Evolutionary conservation across 176 grass and related monocot genomes (phyloP).

Genomic region (Olyra latifolia): DNA sequence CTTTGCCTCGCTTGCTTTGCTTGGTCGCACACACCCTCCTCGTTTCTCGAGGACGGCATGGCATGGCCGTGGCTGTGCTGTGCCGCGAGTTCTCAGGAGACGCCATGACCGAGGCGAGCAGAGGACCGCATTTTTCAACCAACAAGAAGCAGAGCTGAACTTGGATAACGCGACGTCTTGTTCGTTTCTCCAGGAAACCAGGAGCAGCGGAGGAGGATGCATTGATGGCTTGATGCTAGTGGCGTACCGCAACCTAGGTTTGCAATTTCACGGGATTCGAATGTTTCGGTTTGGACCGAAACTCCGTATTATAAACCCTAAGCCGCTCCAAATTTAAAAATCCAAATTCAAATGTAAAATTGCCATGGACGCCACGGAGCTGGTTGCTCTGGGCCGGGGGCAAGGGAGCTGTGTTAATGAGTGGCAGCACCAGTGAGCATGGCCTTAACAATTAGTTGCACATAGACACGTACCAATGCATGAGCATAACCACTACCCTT

Average conservation of each 20-base stretch:
- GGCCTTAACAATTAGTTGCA: not conserved
- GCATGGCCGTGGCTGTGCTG: not conserved
- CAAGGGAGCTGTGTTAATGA: not conserved
- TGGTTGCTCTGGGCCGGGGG: not conserved
- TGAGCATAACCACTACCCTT: not conserved
- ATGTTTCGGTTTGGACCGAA: too few species aligned
- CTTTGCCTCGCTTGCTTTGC: not conserved
- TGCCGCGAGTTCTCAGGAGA: not conserved
- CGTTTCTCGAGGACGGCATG: conserved; percentile 17
- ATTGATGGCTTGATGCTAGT: too few species aligned
- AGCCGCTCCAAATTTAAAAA: too few species aligned
- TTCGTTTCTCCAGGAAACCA: not conserved
- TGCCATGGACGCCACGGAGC: conserved; percentile 22
- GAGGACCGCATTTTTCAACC: too few species aligned
- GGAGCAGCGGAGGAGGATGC: not conserved
- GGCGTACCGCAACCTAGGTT: too few species aligned
- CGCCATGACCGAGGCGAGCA: not conserved
- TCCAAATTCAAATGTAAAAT: not conserved
- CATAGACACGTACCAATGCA: not conserved
- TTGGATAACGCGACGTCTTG: not conserved
- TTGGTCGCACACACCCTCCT: not conserved
- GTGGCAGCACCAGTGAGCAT: too few species aligned
- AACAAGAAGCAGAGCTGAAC: not conserved
- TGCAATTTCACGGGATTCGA: too few species aligned
- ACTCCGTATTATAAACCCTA: too few species aligned